Evolutionary conservation across 257 asterid genomes (phyloP).

Genomic region (Petunia axillaris): DNA sequence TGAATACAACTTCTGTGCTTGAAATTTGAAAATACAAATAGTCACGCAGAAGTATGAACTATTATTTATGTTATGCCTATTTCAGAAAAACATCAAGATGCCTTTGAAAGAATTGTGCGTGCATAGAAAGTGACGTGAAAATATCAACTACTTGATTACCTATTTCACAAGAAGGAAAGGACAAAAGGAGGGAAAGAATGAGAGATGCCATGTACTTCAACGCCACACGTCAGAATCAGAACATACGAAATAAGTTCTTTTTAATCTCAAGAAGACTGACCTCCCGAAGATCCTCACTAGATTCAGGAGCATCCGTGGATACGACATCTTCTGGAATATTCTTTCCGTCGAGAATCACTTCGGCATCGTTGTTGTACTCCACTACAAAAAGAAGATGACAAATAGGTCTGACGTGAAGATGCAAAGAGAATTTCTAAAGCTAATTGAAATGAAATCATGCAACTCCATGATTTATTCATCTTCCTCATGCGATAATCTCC

Average conservation of each 20-base stretch:
- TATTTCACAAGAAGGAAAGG: conserved; percentile 16
- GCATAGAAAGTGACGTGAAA: not conserved
- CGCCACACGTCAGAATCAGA: conserved; percentile 20
- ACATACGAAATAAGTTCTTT: not conserved
- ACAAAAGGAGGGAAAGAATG: not conserved
- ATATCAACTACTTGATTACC: conserved; percentile 1
- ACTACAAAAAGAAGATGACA: conserved; percentile 41
- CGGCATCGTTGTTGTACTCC: conserved; percentile 42
- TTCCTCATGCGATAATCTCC: not conserved
- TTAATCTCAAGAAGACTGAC: not conserved
- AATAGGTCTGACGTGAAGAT: conserved; percentile 22
- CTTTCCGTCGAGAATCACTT: conserved; percentile 48
- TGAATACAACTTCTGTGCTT: too few species aligned
- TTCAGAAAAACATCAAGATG: conserved; percentile 23
- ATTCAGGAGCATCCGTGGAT: conserved; percentile 30
- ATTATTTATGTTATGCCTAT: not conserved
- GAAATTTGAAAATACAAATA: too few species aligned
- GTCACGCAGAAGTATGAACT: not conserved
- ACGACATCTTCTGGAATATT: conserved; percentile 50
- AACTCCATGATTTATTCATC: conserved; percentile 18
- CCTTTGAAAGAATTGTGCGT: not conserved
- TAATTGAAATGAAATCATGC: not conserved
- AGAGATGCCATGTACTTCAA: conserved; percentile 11
- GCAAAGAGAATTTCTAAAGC: conserved; percentile 4
- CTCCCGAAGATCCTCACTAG: conserved; percentile 29